These are phyloP conservation scores for Candida krabiensis DNA, from an alignment of 805 yeast species.

Conservation along the genomic window DNA sequence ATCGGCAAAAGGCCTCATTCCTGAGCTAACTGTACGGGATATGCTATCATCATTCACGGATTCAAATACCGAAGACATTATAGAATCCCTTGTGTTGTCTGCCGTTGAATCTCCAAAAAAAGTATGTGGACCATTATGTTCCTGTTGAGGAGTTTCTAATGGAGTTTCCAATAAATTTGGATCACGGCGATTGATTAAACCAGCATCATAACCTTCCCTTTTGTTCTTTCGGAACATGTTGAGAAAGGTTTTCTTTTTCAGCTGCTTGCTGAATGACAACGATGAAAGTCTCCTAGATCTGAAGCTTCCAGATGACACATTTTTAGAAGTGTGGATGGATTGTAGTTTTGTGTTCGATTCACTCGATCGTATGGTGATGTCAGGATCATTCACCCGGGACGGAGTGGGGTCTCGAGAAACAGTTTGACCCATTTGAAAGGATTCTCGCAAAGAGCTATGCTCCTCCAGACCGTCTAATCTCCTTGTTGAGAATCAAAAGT, in stretches of 20 bases:
- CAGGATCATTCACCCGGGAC: neutral
- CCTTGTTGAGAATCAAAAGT: no score
- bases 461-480: no score
- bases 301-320: slow-evolving; percentile 3
- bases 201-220: neutral
- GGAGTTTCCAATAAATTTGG: neutral
- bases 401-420: neutral
- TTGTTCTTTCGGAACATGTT: slow-evolving; percentile 8
- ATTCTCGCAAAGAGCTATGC: no score
- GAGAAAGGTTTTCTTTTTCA: slow-evolving; percentile 10
- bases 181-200: neutral
- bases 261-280: slow-evolving; percentile 9
- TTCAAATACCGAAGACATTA: neutral
- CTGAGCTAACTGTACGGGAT: neutral
- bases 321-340: slow-evolving; percentile 3
- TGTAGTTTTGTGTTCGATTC: neutral
- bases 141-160: neutral
- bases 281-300: slow-evolving; percentile 19
- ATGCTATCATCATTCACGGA: neutral
- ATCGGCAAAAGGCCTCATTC: no score
- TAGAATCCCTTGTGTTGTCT: neutral
- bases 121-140: neutral
- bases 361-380: neutral
- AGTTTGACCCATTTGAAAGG: neutral
- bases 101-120: neutral